A percentile compares a stretch with the other conserved stretches of the same genome.
These are phyloP conservation scores for Linum trigynum DNA, from an alignment of 345 rosid genomes.

Conservation along the genomic window DNA sequence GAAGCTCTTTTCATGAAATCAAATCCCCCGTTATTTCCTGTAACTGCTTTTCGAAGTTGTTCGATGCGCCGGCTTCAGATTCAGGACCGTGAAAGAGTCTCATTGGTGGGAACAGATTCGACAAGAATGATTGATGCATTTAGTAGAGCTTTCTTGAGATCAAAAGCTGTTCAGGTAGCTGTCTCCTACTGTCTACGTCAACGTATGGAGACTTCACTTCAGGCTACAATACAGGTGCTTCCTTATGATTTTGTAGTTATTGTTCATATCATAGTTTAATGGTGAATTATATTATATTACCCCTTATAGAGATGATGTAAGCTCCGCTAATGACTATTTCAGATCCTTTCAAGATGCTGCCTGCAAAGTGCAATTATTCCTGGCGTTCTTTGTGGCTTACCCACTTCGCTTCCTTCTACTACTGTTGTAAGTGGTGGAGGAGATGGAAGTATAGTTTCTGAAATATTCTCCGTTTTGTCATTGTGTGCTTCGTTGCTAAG, in stretches of 20 bases:
- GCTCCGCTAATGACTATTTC: slow-evolving; percentile 25
- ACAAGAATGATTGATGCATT: slow-evolving; percentile 57
- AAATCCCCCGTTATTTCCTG: slow-evolving; percentile 47
- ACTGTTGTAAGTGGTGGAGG: slow-evolving; percentile 90
- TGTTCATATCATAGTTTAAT: not conserved
- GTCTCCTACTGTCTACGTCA: slow-evolving; percentile 73
- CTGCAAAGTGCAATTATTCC: slow-evolving; percentile 66
- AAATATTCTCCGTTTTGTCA: slow-evolving; percentile 63
- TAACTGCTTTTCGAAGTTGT: slow-evolving; percentile 47
- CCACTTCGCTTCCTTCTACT: slow-evolving; percentile 72
- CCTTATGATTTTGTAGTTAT: slow-evolving; percentile 4
- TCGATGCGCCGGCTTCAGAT: slow-evolving; percentile 50
- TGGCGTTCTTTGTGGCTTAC: slow-evolving; percentile 77
- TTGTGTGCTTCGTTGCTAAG: slow-evolving; percentile 38
- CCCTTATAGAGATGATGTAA: slow-evolving; percentile 1
- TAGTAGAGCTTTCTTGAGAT: slow-evolving; percentile 63
- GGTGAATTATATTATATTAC: not conserved
- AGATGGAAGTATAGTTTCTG: slow-evolving; percentile 82
- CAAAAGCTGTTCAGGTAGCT: slow-evolving; percentile 73
- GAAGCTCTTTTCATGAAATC: slow-evolving; percentile 45
- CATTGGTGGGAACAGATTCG: slow-evolving; percentile 43
- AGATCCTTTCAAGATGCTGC: slow-evolving; percentile 88
- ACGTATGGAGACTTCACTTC: slow-evolving; percentile 50
- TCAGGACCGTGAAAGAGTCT: slow-evolving; percentile 49
- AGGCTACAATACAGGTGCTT: slow-evolving; percentile 69